These are phyloP conservation scores for Verticillium nubilum DNA, from an alignment of 2,329 filamentous ascomycete genomes.

Conservation along the genomic window DNA sequence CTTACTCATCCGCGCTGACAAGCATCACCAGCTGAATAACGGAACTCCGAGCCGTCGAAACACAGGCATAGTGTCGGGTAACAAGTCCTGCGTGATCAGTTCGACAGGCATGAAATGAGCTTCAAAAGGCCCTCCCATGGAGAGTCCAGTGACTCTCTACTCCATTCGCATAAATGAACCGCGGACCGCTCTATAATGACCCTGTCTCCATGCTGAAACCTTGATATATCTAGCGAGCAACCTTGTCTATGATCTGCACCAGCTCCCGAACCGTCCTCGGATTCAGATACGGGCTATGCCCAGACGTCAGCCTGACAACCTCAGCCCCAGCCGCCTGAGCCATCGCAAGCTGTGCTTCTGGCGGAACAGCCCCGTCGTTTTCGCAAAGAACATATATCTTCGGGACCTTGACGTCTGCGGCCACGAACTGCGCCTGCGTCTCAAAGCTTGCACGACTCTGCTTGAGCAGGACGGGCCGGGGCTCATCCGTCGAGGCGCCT, in stretches of 20 bases:
- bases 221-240: neutral
- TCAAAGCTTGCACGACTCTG: conserved; percentile 15
- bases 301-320: neutral
- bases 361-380: conserved; percentile 14
- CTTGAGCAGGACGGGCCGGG: neutral
- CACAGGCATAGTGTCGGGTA: too few relatives aligned
- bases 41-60: too few relatives aligned
- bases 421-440: conserved; percentile 12
- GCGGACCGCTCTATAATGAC: too few relatives aligned
- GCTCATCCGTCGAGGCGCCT: neutral
- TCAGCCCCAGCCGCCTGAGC: conserved; percentile 5
- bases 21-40: too few relatives aligned
- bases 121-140: too few relatives aligned
- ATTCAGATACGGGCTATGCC: neutral
- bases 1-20: too few relatives aligned
- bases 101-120: too few relatives aligned
- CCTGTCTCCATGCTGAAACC: too few relatives aligned
- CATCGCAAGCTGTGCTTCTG: conserved; percentile 1
- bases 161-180: too few relatives aligned
- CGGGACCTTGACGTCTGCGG: conserved; percentile 13
- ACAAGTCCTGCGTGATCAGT: too few relatives aligned
- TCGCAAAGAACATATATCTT: conserved; percentile 21
- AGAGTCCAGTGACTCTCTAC: too few relatives aligned
- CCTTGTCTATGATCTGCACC: neutral
- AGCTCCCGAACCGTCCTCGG: neutral